Conservation (phyloP, 2,329 filamentous ascomycete genomes). For the Epichloe glyceriae region DNA sequence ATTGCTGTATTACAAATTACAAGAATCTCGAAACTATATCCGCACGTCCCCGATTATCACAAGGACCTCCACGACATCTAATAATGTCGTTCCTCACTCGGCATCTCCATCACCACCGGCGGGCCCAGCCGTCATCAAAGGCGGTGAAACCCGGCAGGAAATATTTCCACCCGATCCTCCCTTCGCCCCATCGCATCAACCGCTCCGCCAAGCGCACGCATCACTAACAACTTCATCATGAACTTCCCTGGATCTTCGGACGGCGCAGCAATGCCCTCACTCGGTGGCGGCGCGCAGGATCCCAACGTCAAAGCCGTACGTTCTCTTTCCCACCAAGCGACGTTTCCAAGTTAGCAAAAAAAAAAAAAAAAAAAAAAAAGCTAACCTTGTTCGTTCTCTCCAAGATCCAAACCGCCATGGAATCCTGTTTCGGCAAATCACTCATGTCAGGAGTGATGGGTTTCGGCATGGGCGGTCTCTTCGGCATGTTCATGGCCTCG, state of each 20-base stretch:
- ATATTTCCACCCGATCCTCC: constrained; percentile 16
- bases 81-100: too few relatives aligned
- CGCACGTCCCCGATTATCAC: too few relatives aligned
- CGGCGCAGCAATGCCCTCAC: constrained; percentile 12
- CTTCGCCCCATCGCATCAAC: not conserved
- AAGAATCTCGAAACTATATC: too few relatives aligned
- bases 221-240: constrained; percentile 16
- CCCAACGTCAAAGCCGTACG: constrained; percentile 38
- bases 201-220: not conserved
- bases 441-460: constrained; percentile 85
- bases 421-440: constrained; percentile 82
- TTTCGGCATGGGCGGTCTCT: constrained; percentile 84
- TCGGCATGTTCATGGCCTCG: constrained; percentile 96
- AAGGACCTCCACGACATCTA: too few relatives aligned
- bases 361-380: not conserved
- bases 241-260: constrained; percentile 23
- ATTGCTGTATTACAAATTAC: too few relatives aligned
- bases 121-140: constrained; percentile 6
- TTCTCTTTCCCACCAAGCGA: constrained; percentile 1
- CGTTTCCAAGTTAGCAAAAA: not conserved
- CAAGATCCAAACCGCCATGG: constrained; percentile 75
- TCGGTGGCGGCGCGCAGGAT: constrained; percentile 29
- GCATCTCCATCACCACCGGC: not conserved
- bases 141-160: constrained; percentile 30
- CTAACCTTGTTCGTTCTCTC: not conserved